Conservation (phyloP, 768 basidiomycete species). For the Tricholoma sp. region DNA sequence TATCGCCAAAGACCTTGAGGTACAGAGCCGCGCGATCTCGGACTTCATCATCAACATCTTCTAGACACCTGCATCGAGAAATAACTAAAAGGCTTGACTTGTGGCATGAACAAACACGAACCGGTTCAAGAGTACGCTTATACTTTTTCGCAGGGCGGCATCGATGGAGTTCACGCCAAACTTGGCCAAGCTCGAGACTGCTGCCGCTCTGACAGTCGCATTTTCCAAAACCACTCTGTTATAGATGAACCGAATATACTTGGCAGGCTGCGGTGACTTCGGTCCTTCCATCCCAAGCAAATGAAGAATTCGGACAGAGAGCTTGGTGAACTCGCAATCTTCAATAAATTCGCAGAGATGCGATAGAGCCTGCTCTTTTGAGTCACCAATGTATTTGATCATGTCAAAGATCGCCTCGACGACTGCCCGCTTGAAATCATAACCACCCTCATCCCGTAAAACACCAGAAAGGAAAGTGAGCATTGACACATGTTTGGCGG, state of each 20-base stretch:
- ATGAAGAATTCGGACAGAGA: slow-evolving; percentile 95
- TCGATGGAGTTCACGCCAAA: slow-evolving; percentile 91
- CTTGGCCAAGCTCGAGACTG: slow-evolving; percentile 91
- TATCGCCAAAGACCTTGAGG: slow-evolving; percentile 76
- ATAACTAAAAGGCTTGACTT: neutral
- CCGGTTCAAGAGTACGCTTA: slow-evolving; percentile 84
- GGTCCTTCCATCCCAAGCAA: slow-evolving; percentile 95
- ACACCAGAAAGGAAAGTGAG: slow-evolving; percentile 95
- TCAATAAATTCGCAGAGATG: slow-evolving; percentile 99
- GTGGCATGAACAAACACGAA: slow-evolving; percentile 25
- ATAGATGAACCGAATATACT: slow-evolving; percentile 99
- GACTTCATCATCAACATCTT: slow-evolving; percentile 98
- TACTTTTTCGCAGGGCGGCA: slow-evolving; percentile 71
- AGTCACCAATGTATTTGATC: slow-evolving; percentile 96
- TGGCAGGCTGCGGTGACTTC: slow-evolving; percentile 91
- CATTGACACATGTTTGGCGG: slow-evolving; percentile 94
- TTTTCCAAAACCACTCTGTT: slow-evolving; percentile 99
- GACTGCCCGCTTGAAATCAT: slow-evolving; percentile 98
- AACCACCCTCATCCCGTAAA: slow-evolving; percentile 96
- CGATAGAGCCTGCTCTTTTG: slow-evolving; percentile 95
- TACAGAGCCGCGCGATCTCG: slow-evolving; percentile 96
- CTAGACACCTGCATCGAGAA: slow-evolving; percentile 64
- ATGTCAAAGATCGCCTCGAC: slow-evolving; percentile 99
- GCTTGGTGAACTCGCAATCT: slow-evolving; percentile 99
- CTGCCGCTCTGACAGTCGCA: slow-evolving; percentile 94